A percentile compares a stretch with the other conserved stretches of the same genome.
phyloP scores from a whole-genome alignment of 1,139 yeast species.

The Hansenula lynferdii region DNA sequence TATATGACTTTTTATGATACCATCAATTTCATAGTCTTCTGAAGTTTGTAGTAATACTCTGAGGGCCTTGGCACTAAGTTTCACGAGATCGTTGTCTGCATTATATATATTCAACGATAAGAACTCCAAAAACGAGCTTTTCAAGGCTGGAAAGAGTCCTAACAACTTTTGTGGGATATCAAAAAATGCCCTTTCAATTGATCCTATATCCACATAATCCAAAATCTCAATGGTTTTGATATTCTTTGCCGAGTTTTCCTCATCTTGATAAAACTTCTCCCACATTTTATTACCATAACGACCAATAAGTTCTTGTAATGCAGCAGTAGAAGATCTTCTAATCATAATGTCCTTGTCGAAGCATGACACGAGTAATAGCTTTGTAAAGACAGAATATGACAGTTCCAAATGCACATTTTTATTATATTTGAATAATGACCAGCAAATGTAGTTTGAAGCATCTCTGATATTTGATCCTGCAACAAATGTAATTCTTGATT shows the following conservation, averaged over 20 bases:
- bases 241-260: constrained; percentile 16
- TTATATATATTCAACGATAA: constrained; percentile 18
- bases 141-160: constrained; percentile 17
- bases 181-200: constrained; percentile 34
- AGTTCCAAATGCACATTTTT: constrained; percentile 26
- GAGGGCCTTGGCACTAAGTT: constrained; percentile 19
- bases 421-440: constrained; percentile 53
- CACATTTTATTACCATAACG: constrained; percentile 47
- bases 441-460: constrained; percentile 72
- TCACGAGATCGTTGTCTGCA: constrained; percentile 22
- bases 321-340: constrained; percentile 81
- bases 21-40: constrained; percentile 1
- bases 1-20: background rate
- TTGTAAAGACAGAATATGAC: constrained; percentile 29
- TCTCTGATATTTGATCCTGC: constrained; percentile 74
- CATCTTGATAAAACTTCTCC: constrained; percentile 12
- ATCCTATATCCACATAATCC: constrained; percentile 42
- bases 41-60: constrained; percentile 2
- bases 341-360: constrained; percentile 73
- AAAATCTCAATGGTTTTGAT: constrained; percentile 57
- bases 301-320: constrained; percentile 81
- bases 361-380: constrained; percentile 48
- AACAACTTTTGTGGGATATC: constrained; percentile 30
- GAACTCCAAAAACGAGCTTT: constrained; percentile 22
- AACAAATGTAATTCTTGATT: constrained; percentile 41